A percentile compares a stretch with the other conserved stretches of the same genome.
phyloP scores from a whole-genome alignment of 2,329 filamentous ascomycete species.

The Botryotinia convoluta region DNA sequence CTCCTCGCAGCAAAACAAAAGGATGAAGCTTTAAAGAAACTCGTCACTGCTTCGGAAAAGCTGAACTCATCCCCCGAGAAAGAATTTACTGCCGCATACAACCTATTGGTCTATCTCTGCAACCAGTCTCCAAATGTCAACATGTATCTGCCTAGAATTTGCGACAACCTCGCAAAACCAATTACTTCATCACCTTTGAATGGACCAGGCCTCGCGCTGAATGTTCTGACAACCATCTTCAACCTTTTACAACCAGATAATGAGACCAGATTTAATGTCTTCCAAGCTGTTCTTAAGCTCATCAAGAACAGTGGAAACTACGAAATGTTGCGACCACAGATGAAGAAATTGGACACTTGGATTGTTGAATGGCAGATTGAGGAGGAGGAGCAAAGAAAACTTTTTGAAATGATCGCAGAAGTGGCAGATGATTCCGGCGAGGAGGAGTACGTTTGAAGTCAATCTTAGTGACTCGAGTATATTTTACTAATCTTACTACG shows the following conservation, averaged over 20 bases:
- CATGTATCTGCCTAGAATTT: constrained; percentile 83
- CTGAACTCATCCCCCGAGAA: constrained; percentile 90
- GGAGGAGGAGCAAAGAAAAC: constrained; percentile 76
- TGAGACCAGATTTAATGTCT: constrained; percentile 83
- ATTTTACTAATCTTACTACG: constrained; percentile 33
- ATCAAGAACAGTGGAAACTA: constrained; percentile 74
- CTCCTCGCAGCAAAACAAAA: constrained; percentile 70
- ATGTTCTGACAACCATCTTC: constrained; percentile 92
- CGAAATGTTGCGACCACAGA: constrained; percentile 77
- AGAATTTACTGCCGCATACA: constrained; percentile 94
- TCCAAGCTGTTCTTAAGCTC: constrained; percentile 83
- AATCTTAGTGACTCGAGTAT: neutral
- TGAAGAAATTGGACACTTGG: constrained; percentile 82
- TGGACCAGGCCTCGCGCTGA: constrained; percentile 81
- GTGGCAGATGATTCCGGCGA: constrained; percentile 77
- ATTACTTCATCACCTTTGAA: constrained; percentile 82
- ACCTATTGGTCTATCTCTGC: constrained; percentile 91
- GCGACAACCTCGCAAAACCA: constrained; percentile 84
- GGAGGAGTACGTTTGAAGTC: constrained; percentile 57
- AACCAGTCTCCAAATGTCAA: constrained; percentile 81
- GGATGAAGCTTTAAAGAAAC: constrained; percentile 83
- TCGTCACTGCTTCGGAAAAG: constrained; percentile 74
- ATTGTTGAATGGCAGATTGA: constrained; percentile 78
- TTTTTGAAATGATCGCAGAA: constrained; percentile 81
- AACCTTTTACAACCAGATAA: constrained; percentile 80